Percentiles rank a stretch among this genome's conserved stretches.
phyloP scores from a whole-genome alignment of 257 asterid species.

The Solanum tarapatanum region DNA sequence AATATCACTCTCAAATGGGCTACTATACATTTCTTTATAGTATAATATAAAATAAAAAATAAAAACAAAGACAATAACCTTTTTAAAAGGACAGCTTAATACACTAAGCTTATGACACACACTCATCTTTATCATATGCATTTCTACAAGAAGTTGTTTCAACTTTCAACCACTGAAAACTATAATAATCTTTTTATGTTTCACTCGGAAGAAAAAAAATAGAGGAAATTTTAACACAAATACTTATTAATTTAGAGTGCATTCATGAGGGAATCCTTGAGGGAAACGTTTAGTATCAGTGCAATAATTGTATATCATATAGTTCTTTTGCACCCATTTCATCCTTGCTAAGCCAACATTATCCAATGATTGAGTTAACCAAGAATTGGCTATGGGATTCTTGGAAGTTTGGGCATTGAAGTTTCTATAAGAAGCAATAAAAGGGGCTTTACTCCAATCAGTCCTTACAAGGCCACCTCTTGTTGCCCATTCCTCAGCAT shows the following conservation, averaged over 20 bases:
- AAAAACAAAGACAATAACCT: neutral
- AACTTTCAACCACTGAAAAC: neutral
- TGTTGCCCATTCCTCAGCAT: conserved; percentile 61
- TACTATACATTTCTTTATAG: neutral
- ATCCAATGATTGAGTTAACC: conserved; percentile 2
- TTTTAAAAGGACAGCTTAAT: neutral
- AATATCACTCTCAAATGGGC: neutral
- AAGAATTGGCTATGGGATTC: neutral
- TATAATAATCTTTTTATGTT: neutral
- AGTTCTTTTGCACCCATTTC: conserved; percentile 5
- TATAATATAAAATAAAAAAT: neutral
- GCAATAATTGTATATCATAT: conserved; percentile 5
- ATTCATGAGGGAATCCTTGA: conserved; percentile 4
- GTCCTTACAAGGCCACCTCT: conserved; percentile 59
- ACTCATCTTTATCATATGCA: neutral
- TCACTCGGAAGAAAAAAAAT: neutral
- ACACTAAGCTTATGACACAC: neutral
- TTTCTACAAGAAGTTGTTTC: neutral
- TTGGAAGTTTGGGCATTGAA: conserved; percentile 24
- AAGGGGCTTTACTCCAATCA: conserved; percentile 55
- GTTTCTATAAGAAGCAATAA: conserved; percentile 39
- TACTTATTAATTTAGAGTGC: neutral
- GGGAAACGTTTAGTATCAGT: conserved; percentile 3
- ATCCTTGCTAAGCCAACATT: neutral
- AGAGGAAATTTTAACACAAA: neutral